Base-by-base conservation (phyloP, 192 early-diverging fungal species). In the Coemansia sp. region DNA sequence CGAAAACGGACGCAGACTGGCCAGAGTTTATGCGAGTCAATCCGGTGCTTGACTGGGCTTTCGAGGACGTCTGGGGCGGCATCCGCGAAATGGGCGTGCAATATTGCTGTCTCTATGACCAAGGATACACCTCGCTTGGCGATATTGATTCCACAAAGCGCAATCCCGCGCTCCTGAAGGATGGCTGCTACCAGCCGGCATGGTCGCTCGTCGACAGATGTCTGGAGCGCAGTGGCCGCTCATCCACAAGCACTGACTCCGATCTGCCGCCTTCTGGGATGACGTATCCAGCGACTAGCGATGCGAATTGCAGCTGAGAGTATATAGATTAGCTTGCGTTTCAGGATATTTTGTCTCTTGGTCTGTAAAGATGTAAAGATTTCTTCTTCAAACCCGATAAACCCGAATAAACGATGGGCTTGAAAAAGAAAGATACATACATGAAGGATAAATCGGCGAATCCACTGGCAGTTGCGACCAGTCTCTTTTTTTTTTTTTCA, bases 101-200 rank as follows among this genome's bases (percentile, higher is more conserved):
- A 52, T 97, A 96, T 76, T 98, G 95, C 79, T 80, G 80, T 0
- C 84, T 97, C 52, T 98, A 98, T 66, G 94, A 98, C 69, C 68
- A 88, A 71, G 94, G 93, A 15, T 98, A 96, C 69, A 98, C 96
- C 8, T 97, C 95, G 19, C 78, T 98, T 42, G 96, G 96, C 19
- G 88, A 91, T 40, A 87, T 87, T 21, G 85, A 91, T 60, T 89
- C 94, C 61, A 98, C 96, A 6, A 71, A 83, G 19, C 93, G 88
- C 15, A 98, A 98, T 72, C 96, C 95, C 4, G 85, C 87, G 19
- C 78, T 97, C 40, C 46, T 73, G 49, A 85, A 87, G 61, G 47
- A 82, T 18, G 80, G 61, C n/a, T 41, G 62, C 67, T 81, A 68
- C 65, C 60, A 64, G 19, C 63, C 74, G 55, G 62, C 70, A 19